Evolutionary conservation across 768 basidiomycete genomes (phyloP), one percentile per base, ranked within the genome.

Genomic region (Termitomyces sp.): DNA sequence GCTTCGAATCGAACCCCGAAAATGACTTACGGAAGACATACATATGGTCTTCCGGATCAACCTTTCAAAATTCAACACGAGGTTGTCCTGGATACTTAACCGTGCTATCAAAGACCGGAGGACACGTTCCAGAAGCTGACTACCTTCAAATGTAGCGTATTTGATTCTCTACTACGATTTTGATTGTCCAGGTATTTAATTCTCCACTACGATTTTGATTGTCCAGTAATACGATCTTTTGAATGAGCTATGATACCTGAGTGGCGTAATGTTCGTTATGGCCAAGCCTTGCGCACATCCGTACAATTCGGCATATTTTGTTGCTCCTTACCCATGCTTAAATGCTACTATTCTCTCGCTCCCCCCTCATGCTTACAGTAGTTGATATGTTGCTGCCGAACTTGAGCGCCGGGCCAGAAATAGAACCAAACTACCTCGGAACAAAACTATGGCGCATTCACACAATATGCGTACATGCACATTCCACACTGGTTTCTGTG

Each of bases 21-120:
- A 21, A 35, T 21, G 28, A 49, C 8, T 23, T 34, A 35, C 34
- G 48, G 48, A 49, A 49, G 48, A 42, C 52, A 52, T 43, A 43
- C 52, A 53, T 44, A 41, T 53, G 52, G 28, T 16, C 32, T 53
- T 41, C 27, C 52, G 50, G 50, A 51, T 51, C 50, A 51, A 51
- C 50, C 17, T 28, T 39, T n/a, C 37, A 51, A 39, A 8, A 28
- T 19, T 40, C 12, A n/a, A 35, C 48, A 30, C 34, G 34, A 49
- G 48, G 5, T n/a, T 14, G 21, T 23, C 16, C 7, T n/a, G n/a
- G 14, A 12, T 32, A 47, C n/a, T 47, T n/a, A 7, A 17, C 10
- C 6, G 5, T 5, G n/a, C 23, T 14, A 34, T 32, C 30, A 32
- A 7, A 12, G 34, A 34, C 5, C 12, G 14, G 14, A 34, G 11